Evolutionary conservation across 352 stramenopile genomes (phyloP).

Genomic region (Phytophthora sp.): DNA sequence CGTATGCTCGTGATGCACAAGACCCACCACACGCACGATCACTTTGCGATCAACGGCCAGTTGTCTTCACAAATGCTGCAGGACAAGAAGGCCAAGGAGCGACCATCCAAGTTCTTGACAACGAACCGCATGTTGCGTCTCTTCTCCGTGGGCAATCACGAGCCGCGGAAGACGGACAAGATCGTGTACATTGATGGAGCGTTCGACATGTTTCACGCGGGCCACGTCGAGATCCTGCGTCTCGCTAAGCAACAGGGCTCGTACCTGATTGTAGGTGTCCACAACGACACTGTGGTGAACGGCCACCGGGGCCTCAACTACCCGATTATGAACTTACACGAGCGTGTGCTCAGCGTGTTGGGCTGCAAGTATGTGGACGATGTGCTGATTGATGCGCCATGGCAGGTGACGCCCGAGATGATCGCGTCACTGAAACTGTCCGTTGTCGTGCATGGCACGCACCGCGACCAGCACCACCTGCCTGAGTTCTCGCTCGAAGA

Average conservation of each 20-base stretch:
- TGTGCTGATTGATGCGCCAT: conserved; percentile 97
- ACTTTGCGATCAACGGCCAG: conserved; percentile 73
- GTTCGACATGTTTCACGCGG: conserved; percentile 99
- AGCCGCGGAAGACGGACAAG: conserved; percentile 88
- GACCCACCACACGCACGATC: conserved; percentile 90
- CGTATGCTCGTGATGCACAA: conserved; percentile 98
- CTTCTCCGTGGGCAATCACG: conserved; percentile 89
- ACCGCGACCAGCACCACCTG: conserved; percentile 78
- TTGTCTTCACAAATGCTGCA: conserved; percentile 75
- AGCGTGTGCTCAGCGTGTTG: conserved; percentile 96
- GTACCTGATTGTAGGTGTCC: conserved; percentile 97
- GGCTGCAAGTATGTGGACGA: conserved; percentile 98
- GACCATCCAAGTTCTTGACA: conserved; percentile 95
- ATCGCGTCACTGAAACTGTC: conserved; percentile 91
- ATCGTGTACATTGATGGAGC: conserved; percentile 98
- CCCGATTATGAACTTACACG: conserved; percentile 99
- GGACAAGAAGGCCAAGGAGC: conserved; percentile 69
- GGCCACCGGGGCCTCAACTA: conserved; percentile 91
- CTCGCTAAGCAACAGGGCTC: conserved; percentile 91
- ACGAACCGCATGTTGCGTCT: conserved; percentile 95
- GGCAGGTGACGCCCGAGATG: conserved; percentile 96
- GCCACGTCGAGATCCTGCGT: conserved; percentile 97
- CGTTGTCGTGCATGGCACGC: conserved; percentile 87
- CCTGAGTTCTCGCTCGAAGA: conserved; percentile 71
- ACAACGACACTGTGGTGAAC: conserved; percentile 95